phyloP scores from a whole-genome alignment of 2,329 filamentous ascomycete genomes.

The Rosellinia necatrix region DNA sequence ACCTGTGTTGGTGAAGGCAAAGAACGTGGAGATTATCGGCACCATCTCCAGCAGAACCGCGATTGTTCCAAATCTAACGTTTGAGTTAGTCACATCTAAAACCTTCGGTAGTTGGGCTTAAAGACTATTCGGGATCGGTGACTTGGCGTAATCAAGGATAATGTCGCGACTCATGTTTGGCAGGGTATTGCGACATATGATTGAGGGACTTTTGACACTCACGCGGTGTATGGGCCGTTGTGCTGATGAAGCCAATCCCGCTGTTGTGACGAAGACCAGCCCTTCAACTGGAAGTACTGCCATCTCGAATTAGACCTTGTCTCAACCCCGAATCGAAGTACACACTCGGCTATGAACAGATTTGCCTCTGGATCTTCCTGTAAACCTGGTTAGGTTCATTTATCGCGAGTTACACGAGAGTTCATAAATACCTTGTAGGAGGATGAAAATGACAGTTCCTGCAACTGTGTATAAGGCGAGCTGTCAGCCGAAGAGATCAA shows the following conservation, averaged over 20 bases:
- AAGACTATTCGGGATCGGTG: constrained; percentile 1
- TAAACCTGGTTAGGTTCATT: constrained; percentile 20
- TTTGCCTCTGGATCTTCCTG: constrained; percentile 54
- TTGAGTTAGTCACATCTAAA: background rate
- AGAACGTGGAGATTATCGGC: constrained; percentile 80
- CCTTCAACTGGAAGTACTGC: constrained; percentile 90
- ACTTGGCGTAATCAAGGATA: background rate
- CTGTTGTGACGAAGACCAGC: constrained; percentile 70
- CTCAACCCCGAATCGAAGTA: constrained; percentile 21
- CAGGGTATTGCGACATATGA: background rate
- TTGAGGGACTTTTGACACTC: constrained; percentile 42
- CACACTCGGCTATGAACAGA: constrained; percentile 59
- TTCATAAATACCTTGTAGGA: constrained; percentile 65
- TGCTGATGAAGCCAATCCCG: constrained; percentile 72
- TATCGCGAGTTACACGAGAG: background rate
- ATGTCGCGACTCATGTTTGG: background rate
- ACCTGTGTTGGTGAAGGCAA: constrained; percentile 86
- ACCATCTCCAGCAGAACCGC: constrained; percentile 84
- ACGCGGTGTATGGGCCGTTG: constrained; percentile 80
- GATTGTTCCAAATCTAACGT: constrained; percentile 69
- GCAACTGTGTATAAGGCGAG: constrained; percentile 55
- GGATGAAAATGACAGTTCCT: constrained; percentile 79
- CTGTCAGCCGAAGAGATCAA: background rate
- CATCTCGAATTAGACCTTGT: constrained; percentile 53
- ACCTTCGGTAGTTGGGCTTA: background rate